Percentiles rank a stretch among this genome's conserved stretches.
Conservation (phyloP, 1,284 basidiomycete genomes). For the Trichosporon sp. region DNA sequence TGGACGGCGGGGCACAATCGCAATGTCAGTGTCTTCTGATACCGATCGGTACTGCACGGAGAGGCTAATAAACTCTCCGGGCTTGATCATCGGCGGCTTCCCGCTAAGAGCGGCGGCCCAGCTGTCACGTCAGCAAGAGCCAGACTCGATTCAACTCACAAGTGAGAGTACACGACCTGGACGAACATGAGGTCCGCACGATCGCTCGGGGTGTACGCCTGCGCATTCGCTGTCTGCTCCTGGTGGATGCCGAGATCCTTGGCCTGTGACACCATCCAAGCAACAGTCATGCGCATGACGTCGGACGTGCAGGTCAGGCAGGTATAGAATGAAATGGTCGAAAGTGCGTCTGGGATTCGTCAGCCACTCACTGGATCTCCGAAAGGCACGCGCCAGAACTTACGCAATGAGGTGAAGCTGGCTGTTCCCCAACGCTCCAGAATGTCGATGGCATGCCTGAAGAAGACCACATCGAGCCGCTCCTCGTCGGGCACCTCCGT, state of each 20-base stretch:
- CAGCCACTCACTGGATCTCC: slow-evolving; percentile 3
- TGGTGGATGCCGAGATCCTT: slow-evolving; percentile 32
- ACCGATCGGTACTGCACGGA: slow-evolving; percentile 1
- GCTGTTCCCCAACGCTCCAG: slow-evolving; percentile 29
- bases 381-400: slow-evolving; percentile 11
- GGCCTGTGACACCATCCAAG: slow-evolving; percentile 33
- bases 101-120: slow-evolving; percentile 26
- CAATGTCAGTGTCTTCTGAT: slow-evolving; percentile 22
- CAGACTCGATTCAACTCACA: slow-evolving; percentile 19
- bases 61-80: slow-evolving; percentile 29
- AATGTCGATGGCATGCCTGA: slow-evolving; percentile 27
- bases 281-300: slow-evolving; percentile 25
- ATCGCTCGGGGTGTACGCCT: slow-evolving; percentile 28
- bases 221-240: slow-evolving; percentile 19
- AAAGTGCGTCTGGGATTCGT: slow-evolving; percentile 27
- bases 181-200: slow-evolving; percentile 33
- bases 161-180: slow-evolving; percentile 31
- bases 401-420: slow-evolving; percentile 31
- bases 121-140: slow-evolving; percentile 16
- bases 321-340: slow-evolving; percentile 29
- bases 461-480: slow-evolving; percentile 27
- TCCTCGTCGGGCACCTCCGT: slow-evolving; percentile 20
- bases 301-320: slow-evolving; percentile 27
- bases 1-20: slow-evolving; percentile 26
- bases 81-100: slow-evolving; percentile 26